Evolutionary conservation across 345 rosid species (phyloP), one percentile per base, ranked within the genome.

Genomic region (Aquilaria malaccensis): DNA sequence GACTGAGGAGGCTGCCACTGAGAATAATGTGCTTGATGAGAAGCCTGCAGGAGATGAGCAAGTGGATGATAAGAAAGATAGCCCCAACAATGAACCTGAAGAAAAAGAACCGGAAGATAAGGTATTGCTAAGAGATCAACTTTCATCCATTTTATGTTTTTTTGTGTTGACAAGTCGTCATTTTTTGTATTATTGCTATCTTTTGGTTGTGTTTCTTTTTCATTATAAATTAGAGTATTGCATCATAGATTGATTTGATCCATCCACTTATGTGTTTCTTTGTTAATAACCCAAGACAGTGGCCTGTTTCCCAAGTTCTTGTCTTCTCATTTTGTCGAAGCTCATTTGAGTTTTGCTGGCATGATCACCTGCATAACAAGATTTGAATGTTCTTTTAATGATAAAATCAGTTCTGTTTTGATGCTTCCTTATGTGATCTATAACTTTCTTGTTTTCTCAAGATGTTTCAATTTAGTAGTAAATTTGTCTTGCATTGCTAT

Each of bases 11-110:
- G 60, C 71, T 55, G 75, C 70, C 12, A 33, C 59, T n/a, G 91
- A 90, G 75, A 87, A 81, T 77, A 74, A 63, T 60, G 56, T 67
- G 62, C 73, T 30, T 74, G 62, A 70, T 74, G 98, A 85, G 72
- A 89, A 87, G 81, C 87, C 63, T 45, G 53, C 74, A 1, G 88
- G 79, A 55, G 95, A 77, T 33, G 88, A 80, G 10, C 95, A 67
- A 58, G 74, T 70, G 14, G 74, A 74, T 13, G 96, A 84, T 63
- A 77, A 61, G 69, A 76, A 78, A 76, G 81, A 79, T 43, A 48
- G 29, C 50, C 59, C 81, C 51, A 58, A 48, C 1, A 71, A 49
- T 33, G 79, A 74, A 60, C 52, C 75, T 67, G 79, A 67, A 53
- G 74, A 72, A 51, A 76, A 76, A 55, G 86, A 78, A 63, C 72